Percentiles rank a stretch among this genome's conserved stretches.
Evolutionary conservation across 139 green algal genomes (phyloP).

Genomic region (Nannochloris sp.): DNA sequence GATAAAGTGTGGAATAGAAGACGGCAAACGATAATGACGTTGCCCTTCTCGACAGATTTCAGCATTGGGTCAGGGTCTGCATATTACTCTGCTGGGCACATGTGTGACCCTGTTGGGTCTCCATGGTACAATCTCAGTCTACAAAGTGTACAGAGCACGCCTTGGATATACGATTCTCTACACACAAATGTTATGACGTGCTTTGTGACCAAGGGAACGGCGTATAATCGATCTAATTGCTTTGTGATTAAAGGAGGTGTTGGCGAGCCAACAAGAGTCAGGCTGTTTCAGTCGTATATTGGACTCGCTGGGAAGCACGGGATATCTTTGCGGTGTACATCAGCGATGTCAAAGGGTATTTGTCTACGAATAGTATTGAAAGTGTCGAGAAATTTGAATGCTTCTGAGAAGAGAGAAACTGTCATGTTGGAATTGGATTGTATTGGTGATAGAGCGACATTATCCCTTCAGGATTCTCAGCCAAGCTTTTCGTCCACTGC

Average conservation of each 20-base stretch:
- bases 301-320: not conserved
- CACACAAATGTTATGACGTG: not conserved
- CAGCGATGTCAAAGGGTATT: not conserved
- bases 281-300: not conserved
- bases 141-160: slow-evolving; percentile 14
- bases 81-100: not conserved
- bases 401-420: not conserved
- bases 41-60: slow-evolving; percentile 20
- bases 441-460: not conserved
- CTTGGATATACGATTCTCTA: not conserved
- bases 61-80: slow-evolving; percentile 4
- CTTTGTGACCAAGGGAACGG: not conserved
- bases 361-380: not conserved
- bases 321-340: not conserved
- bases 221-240: not conserved
- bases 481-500: slow-evolving; percentile 1
- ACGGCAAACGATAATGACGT: not conserved
- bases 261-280: not conserved
- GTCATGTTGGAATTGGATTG: not conserved
- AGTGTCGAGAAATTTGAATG: not conserved
- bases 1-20: not conserved
- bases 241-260: not conserved
- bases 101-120: not conserved
- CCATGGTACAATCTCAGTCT: slow-evolving; percentile 20
- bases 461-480: not conserved